phyloP scores from a whole-genome alignment of 2,329 filamentous ascomycete species.

The Gaeumannomyces tritici region DNA sequence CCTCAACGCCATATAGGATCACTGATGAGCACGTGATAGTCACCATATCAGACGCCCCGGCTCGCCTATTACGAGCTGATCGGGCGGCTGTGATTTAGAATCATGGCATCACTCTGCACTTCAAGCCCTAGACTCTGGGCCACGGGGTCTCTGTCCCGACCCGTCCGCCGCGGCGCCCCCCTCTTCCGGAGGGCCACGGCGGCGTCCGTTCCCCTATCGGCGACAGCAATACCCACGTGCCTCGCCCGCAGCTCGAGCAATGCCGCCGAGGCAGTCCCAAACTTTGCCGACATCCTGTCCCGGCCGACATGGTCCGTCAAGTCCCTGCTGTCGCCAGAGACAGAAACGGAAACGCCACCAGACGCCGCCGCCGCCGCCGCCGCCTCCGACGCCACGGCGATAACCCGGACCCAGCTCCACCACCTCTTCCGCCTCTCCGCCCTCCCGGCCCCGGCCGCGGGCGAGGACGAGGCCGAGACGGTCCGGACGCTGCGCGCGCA shows the following conservation, averaged over 20 bases:
- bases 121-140: neutral
- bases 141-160: neutral
- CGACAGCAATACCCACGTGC: too few relatives aligned
- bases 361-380: neutral
- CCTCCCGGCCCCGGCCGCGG: slow-evolving; percentile 59
- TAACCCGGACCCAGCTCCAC: slow-evolving; percentile 60
- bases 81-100: neutral
- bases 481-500: slow-evolving; percentile 69
- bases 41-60: too few relatives aligned
- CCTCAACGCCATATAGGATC: too few relatives aligned
- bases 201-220: too few relatives aligned
- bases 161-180: too few relatives aligned
- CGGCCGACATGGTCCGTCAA: slow-evolving; percentile 77
- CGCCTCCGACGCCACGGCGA: slow-evolving; percentile 19
- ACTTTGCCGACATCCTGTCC: slow-evolving; percentile 37
- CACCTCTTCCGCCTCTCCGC: slow-evolving; percentile 87
- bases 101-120: neutral
- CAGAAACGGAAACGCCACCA: neutral
- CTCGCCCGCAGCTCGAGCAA: neutral
- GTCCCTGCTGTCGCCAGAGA: slow-evolving; percentile 45
- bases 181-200: too few relatives aligned
- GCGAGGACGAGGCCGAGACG: slow-evolving; percentile 59
- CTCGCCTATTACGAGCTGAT: neutral
- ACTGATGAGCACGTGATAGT: too few relatives aligned
- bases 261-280: too few relatives aligned